Base-by-base conservation (phyloP, 441 rosid genomes). In the Viola pubescens region DNA sequence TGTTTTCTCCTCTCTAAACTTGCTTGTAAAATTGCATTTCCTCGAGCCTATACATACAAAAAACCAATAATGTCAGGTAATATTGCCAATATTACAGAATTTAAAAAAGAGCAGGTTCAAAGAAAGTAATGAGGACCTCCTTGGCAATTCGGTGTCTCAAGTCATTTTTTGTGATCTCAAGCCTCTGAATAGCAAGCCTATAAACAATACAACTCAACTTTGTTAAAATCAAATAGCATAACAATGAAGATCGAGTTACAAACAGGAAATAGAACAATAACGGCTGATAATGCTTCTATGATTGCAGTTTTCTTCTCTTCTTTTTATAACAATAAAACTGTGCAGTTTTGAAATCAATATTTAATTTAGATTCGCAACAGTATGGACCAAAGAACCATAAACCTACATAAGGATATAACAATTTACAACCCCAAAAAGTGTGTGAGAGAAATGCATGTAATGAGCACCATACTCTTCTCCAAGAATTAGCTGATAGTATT, bases 1-100 rank as follows among this genome's bases (percentile, higher is more conserved):
- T 90, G 95, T 76, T 94, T 94, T 80, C 99, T 86, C 79, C 96
- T 81, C 81, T 94, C 97, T 74, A 94, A 73, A 81, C 97, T 94
- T 75, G 95, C 97, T 76, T 94, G 99, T 59, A 94, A 77, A 78
- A 90, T 84, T 63, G 99, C 96, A 77, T 90, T 94, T 67, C 96
- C 99, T 79, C 97, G 80, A 59, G 99, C 94, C 99, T 94, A 67
- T 68, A 70, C 47, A 65, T 52, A 77, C 48, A 49, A 60, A 55
- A 45, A 55, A 63, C 34, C 55, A 59, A 72, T 54, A 45, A 44
- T 41, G 47, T 73, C 64, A 79, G 65, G 38, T 37, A 64, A 69
- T 45, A 67, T 60, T 54, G 60, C 48, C 63, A 64, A 62, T 57
- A 19, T 52, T 48, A 48, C 52, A 60, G 14, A 62, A 51, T 39